A percentile compares a stretch with the other conserved stretches of the same genome.
These are phyloP conservation scores for Nymphaea colorata DNA, from an alignment of 164 flowering plant species.

Conservation along the genomic window DNA sequence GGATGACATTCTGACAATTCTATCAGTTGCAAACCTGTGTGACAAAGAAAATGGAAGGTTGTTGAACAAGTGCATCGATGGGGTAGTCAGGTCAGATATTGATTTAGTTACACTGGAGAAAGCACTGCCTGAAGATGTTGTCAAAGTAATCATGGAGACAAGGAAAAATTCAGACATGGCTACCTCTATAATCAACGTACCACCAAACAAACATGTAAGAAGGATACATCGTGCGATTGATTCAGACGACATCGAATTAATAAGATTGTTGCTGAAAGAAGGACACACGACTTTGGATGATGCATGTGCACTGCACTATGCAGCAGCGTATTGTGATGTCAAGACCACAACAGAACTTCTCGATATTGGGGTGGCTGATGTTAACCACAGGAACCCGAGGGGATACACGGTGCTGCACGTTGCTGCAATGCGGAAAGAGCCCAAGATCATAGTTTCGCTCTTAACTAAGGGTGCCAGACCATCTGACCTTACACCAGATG, in stretches of 20 bases:
- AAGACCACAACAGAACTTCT: constrained; percentile 73
- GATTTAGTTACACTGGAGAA: constrained; percentile 67
- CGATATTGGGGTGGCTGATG: constrained; percentile 79
- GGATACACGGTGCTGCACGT: constrained; percentile 83
- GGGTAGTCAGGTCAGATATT: constrained; percentile 48
- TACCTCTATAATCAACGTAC: constrained; percentile 17
- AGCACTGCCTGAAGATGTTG: constrained; percentile 37
- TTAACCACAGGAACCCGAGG: constrained; percentile 49
- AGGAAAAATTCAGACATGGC: constrained; percentile 30
- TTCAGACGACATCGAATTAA: constrained; percentile 86
- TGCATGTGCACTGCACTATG: constrained; percentile 82
- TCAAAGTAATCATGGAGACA: constrained; percentile 40
- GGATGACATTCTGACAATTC: constrained; percentile 60
- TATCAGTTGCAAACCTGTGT: constrained; percentile 61
- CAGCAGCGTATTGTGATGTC: constrained; percentile 83
- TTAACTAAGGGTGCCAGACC: constrained; percentile 76
- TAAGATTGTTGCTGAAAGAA: constrained; percentile 75
- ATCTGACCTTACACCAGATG: constrained; percentile 61
- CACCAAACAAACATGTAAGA: constrained; percentile 69
- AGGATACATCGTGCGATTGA: constrained; percentile 84
- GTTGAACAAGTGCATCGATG: constrained; percentile 33
- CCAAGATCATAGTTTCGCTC: constrained; percentile 76
- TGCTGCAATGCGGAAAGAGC: constrained; percentile 82
- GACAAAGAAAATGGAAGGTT: constrained; percentile 40
- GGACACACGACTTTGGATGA: constrained; percentile 66